phyloP scores from a whole-genome alignment of 352 stramenopile genomes.

The Globisporangium uncinulatum region DNA sequence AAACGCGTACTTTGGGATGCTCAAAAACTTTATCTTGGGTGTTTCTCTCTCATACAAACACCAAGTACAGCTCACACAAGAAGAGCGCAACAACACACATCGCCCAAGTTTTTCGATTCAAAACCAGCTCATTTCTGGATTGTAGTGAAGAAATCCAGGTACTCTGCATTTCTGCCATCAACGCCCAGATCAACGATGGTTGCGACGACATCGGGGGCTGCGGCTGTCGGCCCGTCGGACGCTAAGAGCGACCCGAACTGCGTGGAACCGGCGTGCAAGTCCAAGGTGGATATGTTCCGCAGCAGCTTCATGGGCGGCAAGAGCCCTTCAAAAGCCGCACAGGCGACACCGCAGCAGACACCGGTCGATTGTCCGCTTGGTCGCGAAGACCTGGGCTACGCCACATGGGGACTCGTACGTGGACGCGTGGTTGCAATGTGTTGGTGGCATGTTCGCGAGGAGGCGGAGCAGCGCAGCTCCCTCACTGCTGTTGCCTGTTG shows the following conservation, averaged over 20 bases:
- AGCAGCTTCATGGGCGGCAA: slow-evolving; percentile 60
- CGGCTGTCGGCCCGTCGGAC: slow-evolving; percentile 20
- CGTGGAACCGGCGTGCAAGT: slow-evolving; percentile 77
- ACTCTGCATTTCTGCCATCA: not conserved
- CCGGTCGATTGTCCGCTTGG: slow-evolving; percentile 75
- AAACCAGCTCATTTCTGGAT: no score
- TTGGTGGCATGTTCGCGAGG: not conserved
- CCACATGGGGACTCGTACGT: slow-evolving; percentile 84
- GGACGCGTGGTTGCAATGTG: slow-evolving; percentile 2
- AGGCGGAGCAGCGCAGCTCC: no score
- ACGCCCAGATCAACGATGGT: not conserved
- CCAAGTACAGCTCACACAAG: no score
- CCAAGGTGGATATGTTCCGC: slow-evolving; percentile 84
- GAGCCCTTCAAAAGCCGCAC: slow-evolving; percentile 1
- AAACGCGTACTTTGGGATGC: no score
- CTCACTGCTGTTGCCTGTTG: not conserved
- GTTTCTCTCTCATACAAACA: no score
- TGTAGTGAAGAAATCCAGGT: no score
- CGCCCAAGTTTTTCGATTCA: no score
- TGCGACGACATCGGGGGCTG: slow-evolving; percentile 4
- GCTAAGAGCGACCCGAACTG: slow-evolving; percentile 75
- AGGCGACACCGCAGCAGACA: slow-evolving; percentile 5
- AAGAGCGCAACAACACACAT: no score
- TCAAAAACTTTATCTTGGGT: no score
- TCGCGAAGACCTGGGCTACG: slow-evolving; percentile 80